Percentiles rank a stretch among this genome's conserved stretches.
Evolutionary conservation across 768 basidiomycete species (phyloP).

Genomic region (Pisolithus orientalis): DNA sequence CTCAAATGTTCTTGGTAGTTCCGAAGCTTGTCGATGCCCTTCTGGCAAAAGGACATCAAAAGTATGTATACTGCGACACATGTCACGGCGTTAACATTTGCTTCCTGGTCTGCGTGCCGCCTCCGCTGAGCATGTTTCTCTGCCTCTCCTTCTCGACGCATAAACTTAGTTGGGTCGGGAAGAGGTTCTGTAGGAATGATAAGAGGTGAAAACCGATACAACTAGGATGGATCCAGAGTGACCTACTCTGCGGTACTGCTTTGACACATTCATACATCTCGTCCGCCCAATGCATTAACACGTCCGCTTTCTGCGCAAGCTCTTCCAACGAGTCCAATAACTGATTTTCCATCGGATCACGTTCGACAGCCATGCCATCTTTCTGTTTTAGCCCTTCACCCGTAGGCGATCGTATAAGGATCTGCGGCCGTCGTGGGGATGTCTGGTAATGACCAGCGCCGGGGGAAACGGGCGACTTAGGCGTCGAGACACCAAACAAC

Average conservation of each 20-base stretch:
- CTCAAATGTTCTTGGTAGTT: slow-evolving; percentile 77
- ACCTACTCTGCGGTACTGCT: slow-evolving; percentile 75
- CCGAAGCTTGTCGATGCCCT: slow-evolving; percentile 80
- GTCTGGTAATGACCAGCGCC: slow-evolving; percentile 35
- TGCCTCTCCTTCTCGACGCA: slow-evolving; percentile 61
- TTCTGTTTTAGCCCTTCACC: slow-evolving; percentile 33
- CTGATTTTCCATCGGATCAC: slow-evolving; percentile 75
- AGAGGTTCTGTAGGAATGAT: slow-evolving; percentile 53
- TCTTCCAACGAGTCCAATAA: slow-evolving; percentile 81
- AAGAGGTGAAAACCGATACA: not conserved
- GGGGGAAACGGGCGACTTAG: slow-evolving; percentile 31
- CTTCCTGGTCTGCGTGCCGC: slow-evolving; percentile 70
- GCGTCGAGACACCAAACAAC: slow-evolving; percentile 55
- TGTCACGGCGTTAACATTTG: slow-evolving; percentile 78
- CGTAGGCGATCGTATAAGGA: slow-evolving; percentile 35
- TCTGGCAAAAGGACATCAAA: slow-evolving; percentile 87
- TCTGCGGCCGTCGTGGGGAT: slow-evolving; percentile 50
- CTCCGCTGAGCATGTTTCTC: slow-evolving; percentile 64
- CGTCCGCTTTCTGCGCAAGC: slow-evolving; percentile 92
- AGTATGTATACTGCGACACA: slow-evolving; percentile 88
- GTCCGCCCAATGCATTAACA: slow-evolving; percentile 90
- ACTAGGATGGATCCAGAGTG: not conserved
- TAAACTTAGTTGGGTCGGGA: slow-evolving; percentile 73
- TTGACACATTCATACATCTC: slow-evolving; percentile 90
- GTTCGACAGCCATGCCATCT: slow-evolving; percentile 19